phyloP scores from a whole-genome alignment of 352 stramenopile species.

The Lagenidium giganteum region DNA sequence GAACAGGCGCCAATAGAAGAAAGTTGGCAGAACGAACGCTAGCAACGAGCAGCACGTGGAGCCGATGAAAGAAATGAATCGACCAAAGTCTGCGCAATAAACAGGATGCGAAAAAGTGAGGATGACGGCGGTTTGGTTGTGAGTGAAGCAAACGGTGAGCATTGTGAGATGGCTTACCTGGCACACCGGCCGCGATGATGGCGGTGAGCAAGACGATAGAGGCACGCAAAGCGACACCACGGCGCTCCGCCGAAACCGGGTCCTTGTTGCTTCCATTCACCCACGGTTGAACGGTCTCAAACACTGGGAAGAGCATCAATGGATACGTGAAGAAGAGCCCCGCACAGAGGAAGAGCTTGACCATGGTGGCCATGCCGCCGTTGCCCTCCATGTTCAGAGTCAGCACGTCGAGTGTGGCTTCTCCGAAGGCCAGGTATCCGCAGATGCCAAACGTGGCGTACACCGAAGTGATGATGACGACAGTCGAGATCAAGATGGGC shows the following conservation, averaged over 20 bases:
- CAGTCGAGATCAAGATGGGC: constrained; percentile 54
- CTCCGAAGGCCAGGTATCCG: constrained; percentile 84
- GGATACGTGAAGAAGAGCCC: constrained; percentile 91
- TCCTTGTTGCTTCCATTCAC: constrained; percentile 22
- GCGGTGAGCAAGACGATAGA: constrained; percentile 73
- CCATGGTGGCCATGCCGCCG: constrained; percentile 55
- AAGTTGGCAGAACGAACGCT: constrained; percentile 84
- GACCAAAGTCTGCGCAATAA: constrained; percentile 72
- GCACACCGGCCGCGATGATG: constrained; percentile 71
- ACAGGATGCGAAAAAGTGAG: not conserved
- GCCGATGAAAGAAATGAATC: constrained; percentile 89
- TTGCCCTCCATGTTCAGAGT: constrained; percentile 83
- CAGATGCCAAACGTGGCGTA: constrained; percentile 86
- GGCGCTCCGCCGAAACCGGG: constrained; percentile 15
- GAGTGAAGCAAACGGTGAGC: too few relatives aligned
- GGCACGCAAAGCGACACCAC: constrained; percentile 36
- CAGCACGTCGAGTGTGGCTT: constrained; percentile 80
- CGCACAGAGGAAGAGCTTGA: constrained; percentile 84
- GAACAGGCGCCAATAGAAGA: constrained; percentile 81
- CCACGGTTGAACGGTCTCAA: constrained; percentile 58
- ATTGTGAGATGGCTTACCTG: constrained; percentile 27
- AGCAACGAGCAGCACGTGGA: constrained; percentile 87
- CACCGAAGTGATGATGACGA: constrained; percentile 82
- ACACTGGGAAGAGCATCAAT: constrained; percentile 92
- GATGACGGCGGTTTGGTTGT: not conserved